phyloP scores from a whole-genome alignment of 2,329 filamentous ascomycete genomes.

The Aspergillus thermomutatus region DNA sequence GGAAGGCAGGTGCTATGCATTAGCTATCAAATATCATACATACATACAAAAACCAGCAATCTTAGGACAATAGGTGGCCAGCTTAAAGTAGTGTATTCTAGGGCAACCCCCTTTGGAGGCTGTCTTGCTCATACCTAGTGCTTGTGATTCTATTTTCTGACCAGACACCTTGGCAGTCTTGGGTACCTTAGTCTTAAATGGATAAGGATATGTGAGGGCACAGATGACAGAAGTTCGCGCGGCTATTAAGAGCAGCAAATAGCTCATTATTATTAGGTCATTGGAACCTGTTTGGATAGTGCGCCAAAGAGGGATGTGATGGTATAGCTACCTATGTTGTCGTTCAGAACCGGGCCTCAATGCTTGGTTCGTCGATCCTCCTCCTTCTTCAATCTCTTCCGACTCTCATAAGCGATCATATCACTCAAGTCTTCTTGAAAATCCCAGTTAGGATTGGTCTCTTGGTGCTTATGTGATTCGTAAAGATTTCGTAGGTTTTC shows the following conservation, averaged over 20 bases:
- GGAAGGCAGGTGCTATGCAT: too few species aligned
- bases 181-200: too few species aligned
- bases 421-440: slow-evolving; percentile 89
- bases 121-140: too few species aligned
- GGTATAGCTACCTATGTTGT: background rate
- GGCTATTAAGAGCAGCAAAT: background rate
- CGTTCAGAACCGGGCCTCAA: slow-evolving; percentile 10
- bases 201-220: too few species aligned
- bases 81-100: too few species aligned
- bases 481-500: slow-evolving; percentile 79
- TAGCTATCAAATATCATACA: too few species aligned
- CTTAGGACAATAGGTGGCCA: too few species aligned
- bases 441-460: slow-evolving; percentile 67
- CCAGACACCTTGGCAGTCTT: too few species aligned
- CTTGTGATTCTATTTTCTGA: too few species aligned
- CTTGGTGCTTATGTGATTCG: slow-evolving; percentile 65
- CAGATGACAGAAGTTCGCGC: too few species aligned
- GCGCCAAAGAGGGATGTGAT: background rate
- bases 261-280: background rate
- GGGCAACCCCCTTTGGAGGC: too few species aligned
- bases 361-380: slow-evolving; percentile 69
- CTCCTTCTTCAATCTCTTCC: slow-evolving; percentile 86
- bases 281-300: background rate
- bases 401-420: slow-evolving; percentile 91
- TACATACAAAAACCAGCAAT: too few species aligned